Evolutionary conservation across 179 eudicot genomes (phyloP).

Genomic region (Silene vulgaris): DNA sequence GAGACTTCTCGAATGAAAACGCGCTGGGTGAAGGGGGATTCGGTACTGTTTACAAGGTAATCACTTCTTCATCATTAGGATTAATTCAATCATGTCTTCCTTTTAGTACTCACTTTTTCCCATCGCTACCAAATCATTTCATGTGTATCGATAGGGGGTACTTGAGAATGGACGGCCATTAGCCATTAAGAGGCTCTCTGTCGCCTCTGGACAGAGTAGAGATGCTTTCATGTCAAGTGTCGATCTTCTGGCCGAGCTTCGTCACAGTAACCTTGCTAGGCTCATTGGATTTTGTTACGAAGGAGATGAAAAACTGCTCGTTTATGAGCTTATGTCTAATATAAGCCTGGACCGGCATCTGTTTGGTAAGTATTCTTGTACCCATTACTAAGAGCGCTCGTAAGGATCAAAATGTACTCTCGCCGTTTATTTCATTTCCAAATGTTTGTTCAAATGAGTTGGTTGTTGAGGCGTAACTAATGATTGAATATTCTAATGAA

Average conservation of each 20-base stretch:
- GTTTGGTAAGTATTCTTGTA: constrained; percentile 6
- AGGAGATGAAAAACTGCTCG: constrained; percentile 28
- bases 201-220: constrained; percentile 25
- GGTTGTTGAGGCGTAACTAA: too few species aligned
- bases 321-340: constrained; percentile 27
- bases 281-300: constrained; percentile 25
- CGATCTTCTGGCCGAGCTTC: constrained; percentile 28
- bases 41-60: constrained; percentile 30
- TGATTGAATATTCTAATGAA: too few species aligned
- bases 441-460: too few species aligned
- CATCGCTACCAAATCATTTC: neutral
- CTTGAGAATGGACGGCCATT: constrained; percentile 17
- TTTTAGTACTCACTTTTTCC: neutral
- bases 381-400: neutral
- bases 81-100: too few species aligned
- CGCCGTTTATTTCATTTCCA: too few species aligned
- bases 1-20: neutral
- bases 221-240: constrained; percentile 30
- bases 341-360: constrained; percentile 21
- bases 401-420: neutral
- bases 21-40: constrained; percentile 34
- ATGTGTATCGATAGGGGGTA: constrained; percentile 18
- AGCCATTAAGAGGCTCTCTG: constrained; percentile 30
- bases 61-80: neutral
- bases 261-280: constrained; percentile 30